phyloP scores from a whole-genome alignment of 2,329 filamentous ascomycete genomes.

The Aspergillus niger region DNA sequence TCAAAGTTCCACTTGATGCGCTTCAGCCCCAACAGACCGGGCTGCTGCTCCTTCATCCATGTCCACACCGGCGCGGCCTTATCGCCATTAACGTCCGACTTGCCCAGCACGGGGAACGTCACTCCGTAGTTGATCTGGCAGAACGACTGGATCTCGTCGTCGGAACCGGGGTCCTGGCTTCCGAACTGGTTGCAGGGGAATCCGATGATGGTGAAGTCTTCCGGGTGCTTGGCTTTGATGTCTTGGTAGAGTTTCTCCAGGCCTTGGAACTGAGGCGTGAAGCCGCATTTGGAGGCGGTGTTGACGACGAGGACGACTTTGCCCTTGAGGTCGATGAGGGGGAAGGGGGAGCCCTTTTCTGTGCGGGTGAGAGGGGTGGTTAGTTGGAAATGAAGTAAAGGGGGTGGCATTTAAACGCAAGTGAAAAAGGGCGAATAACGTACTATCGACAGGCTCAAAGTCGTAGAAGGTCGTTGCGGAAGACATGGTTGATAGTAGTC shows the following conservation, averaged over 20 bases:
- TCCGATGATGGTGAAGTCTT: slow-evolving; percentile 83
- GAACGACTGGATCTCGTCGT: slow-evolving; percentile 79
- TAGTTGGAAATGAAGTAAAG: not conserved
- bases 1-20: slow-evolving; percentile 99
- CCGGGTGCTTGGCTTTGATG: slow-evolving; percentile 67
- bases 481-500: slow-evolving; percentile 48
- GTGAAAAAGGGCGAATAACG: slow-evolving; percentile 26
- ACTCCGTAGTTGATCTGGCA: slow-evolving; percentile 96
- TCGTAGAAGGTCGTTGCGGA: slow-evolving; percentile 62
- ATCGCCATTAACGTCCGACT: slow-evolving; percentile 91
- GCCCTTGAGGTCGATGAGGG: slow-evolving; percentile 73
- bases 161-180: slow-evolving; percentile 79
- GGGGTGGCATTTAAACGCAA: not conserved
- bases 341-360: slow-evolving; percentile 74
- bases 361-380: slow-evolving; percentile 18
- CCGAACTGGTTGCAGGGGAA: slow-evolving; percentile 99
- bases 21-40: slow-evolving; percentile 85
- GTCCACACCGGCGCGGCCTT: slow-evolving; percentile 76
- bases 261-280: slow-evolving; percentile 91
- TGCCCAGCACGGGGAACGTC: slow-evolving; percentile 85
- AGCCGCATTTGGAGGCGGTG: slow-evolving; percentile 97
- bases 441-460: slow-evolving; percentile 61
- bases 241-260: slow-evolving; percentile 88
- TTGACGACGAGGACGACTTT: slow-evolving; percentile 97
- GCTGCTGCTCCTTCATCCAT: slow-evolving; percentile 71